Conservation (phyloP, 192 early-diverging fungal species). For the Paraglomus brasilianum region DNA sequence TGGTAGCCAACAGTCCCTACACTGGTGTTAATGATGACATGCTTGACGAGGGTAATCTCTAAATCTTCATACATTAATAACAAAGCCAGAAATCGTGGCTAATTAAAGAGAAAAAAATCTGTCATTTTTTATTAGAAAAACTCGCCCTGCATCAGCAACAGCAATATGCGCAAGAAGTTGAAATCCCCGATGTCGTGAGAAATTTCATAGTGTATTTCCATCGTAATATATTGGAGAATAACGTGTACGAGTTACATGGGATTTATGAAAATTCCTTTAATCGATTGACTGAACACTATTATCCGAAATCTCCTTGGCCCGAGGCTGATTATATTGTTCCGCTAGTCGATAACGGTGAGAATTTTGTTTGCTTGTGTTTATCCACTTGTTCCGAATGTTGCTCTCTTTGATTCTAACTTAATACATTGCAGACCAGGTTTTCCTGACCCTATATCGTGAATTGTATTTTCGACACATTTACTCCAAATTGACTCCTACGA, state of each 20-base stretch:
- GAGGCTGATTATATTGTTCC: conserved; percentile 78
- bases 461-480: conserved; percentile 97
- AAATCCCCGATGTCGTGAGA: conserved; percentile 83
- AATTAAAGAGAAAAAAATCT: neutral
- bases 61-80: conserved; percentile 6
- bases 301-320: conserved; percentile 86
- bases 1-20: conserved; percentile 16
- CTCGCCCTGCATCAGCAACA: conserved; percentile 33
- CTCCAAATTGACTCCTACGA: conserved; percentile 82
- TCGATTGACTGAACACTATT: conserved; percentile 90
- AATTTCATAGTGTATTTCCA: conserved; percentile 84
- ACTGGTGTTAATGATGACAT: conserved; percentile 48
- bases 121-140: conserved; percentile 13
- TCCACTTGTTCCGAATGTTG: neutral
- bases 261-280: conserved; percentile 91
- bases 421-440: conserved; percentile 67
- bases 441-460: conserved; percentile 93
- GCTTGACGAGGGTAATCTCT: conserved; percentile 37
- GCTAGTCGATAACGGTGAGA: conserved; percentile 79
- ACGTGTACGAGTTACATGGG: conserved; percentile 79
- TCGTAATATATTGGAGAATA: conserved; percentile 75
- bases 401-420: neutral
- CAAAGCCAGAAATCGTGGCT: neutral
- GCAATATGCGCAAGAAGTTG: conserved; percentile 35
- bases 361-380: neutral